Evolutionary conservation across 257 asterid species (phyloP).

Genomic region (Nicotiana otophora): DNA sequence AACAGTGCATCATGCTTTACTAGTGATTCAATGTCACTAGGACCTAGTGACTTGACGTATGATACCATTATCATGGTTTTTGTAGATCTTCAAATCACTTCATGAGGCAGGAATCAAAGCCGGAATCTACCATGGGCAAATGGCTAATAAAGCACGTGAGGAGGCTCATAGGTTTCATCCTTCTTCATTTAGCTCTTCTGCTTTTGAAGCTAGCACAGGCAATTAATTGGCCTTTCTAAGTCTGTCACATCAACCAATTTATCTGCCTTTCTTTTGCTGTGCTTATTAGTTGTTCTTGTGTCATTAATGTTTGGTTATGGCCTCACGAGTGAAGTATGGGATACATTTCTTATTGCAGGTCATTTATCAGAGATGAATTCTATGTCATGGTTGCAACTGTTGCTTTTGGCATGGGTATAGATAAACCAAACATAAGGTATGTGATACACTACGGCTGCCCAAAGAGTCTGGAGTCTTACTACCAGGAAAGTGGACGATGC

Average conservation of each 20-base stretch:
- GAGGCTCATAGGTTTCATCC: constrained; percentile 66
- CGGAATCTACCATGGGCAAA: constrained; percentile 89
- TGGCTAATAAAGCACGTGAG: constrained; percentile 81
- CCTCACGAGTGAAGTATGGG: not conserved
- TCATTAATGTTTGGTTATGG: not conserved
- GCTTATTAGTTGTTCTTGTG: not conserved
- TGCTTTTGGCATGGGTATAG: constrained; percentile 99
- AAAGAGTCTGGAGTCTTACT: constrained; percentile 94
- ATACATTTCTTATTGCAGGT: constrained; percentile 36
- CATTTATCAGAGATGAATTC: constrained; percentile 89
- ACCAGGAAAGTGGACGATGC: constrained; percentile 98
- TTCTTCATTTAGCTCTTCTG: not conserved
- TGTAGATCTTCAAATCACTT: constrained; percentile 56
- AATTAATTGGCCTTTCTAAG: not conserved
- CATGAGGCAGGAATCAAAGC: constrained; percentile 52
- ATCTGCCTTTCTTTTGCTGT: not conserved
- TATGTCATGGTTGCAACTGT: constrained; percentile 93
- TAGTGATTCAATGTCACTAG: not conserved
- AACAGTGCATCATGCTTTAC: not conserved
- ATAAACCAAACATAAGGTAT: constrained; percentile 85
- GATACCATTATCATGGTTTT: constrained; percentile 17
- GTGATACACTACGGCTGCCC: constrained; percentile 97
- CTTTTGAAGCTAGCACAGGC: constrained; percentile 2
- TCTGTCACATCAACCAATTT: not conserved
- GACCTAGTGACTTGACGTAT: not conserved